phyloP scores from a whole-genome alignment of 1,139 yeast genomes.

The Protomyces gravidus region DNA sequence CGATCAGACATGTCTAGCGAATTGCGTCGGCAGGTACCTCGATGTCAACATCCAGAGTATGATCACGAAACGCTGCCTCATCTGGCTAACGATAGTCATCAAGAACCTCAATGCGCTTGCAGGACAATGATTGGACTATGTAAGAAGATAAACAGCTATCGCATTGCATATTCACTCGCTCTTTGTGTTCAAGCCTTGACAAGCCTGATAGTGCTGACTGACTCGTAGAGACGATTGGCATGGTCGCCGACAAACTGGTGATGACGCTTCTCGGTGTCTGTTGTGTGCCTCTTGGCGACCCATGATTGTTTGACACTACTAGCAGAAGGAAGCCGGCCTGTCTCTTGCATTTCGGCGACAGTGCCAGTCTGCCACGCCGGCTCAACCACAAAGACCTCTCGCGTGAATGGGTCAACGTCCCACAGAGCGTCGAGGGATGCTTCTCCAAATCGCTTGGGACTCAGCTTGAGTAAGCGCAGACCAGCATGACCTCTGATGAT shows the following conservation, averaged over 20 bases:
- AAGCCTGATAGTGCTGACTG: background rate
- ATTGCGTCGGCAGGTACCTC: conserved; percentile 28
- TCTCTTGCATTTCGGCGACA: too few relatives aligned
- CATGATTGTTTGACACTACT: too few relatives aligned
- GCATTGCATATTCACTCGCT: background rate
- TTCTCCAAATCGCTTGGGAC: background rate
- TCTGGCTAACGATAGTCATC: conserved; percentile 12
- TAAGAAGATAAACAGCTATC: background rate
- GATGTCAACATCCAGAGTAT: conserved; percentile 28
- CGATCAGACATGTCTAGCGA: conserved; percentile 25
- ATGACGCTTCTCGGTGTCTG: too few relatives aligned
- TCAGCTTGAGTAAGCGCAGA: background rate
- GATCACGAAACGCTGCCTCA: too few relatives aligned
- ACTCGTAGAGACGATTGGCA: background rate
- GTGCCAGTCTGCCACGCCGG: background rate
- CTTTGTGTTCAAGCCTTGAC: background rate
- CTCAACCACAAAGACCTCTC: background rate
- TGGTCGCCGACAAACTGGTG: too few relatives aligned
- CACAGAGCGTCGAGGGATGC: background rate
- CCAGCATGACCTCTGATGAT: background rate
- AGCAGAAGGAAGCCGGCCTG: too few relatives aligned
- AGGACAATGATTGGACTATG: conserved; percentile 4
- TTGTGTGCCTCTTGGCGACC: too few relatives aligned
- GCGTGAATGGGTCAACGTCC: background rate
- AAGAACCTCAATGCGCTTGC: conserved; percentile 20